Conservation (phyloP, 495 filamentous ascomycete genomes). For the Achaetomiella virescens region DNA sequence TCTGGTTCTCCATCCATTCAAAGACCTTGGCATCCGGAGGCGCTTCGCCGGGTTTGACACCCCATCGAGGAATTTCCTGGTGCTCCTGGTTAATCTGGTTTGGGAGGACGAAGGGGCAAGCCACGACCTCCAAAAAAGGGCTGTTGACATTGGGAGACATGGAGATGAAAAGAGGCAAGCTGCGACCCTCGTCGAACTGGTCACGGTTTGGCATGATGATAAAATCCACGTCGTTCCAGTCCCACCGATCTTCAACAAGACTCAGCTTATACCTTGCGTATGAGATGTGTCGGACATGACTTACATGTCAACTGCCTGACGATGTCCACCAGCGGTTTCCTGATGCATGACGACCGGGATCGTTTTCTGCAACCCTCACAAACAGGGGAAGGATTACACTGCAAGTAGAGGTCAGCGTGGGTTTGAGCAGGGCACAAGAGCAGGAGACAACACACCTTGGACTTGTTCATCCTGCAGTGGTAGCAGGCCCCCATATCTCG, state of each 20-base stretch:
- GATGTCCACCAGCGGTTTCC: neutral
- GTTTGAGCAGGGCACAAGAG: neutral
- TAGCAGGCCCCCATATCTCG: slow-evolving; percentile 15
- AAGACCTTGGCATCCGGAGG: slow-evolving; percentile 2
- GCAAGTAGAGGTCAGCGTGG: neutral
- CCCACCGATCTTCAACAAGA: slow-evolving; percentile 14
- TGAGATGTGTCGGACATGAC: neutral
- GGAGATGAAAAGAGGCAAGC: neutral
- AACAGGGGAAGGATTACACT: slow-evolving; percentile 4
- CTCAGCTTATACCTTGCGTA: neutral
- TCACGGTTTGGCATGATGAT: neutral
- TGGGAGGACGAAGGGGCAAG: neutral
- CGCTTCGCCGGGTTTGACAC: neutral
- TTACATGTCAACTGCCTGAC: neutral
- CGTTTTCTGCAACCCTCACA: neutral
- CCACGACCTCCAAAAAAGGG: slow-evolving; percentile 3
- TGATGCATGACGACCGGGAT: slow-evolving; percentile 3
- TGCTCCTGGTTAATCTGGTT: neutral
- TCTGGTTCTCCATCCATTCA: slow-evolving; percentile 12
- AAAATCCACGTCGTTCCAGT: neutral
- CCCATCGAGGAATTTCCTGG: neutral
- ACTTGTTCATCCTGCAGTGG: slow-evolving; percentile 16
- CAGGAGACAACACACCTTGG: neutral
- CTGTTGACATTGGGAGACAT: slow-evolving; percentile 8
- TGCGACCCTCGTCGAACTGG: neutral